A percentile compares a stretch with the other conserved stretches of the same genome.
Conservation (phyloP, 768 basidiomycete species). For the Lentinula raphanica region DNA sequence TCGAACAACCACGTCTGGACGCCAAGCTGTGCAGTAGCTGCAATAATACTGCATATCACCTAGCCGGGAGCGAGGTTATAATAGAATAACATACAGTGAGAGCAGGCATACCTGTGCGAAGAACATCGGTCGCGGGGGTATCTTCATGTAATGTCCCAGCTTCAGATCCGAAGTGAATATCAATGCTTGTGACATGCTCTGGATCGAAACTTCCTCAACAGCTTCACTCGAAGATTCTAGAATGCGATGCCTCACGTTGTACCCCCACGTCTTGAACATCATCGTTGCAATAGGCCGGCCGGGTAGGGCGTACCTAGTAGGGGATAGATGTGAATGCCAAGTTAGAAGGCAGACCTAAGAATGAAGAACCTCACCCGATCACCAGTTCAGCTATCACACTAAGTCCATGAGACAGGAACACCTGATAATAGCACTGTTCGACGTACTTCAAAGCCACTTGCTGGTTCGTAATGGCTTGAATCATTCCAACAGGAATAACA, state of each 20-base stretch:
- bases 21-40: conserved; percentile 62
- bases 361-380: conserved; percentile 48
- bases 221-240: too few relatives aligned
- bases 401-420: background rate
- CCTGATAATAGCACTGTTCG: background rate
- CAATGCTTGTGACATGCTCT: conserved; percentile 37
- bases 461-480: conserved; percentile 78
- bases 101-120: conserved; percentile 44
- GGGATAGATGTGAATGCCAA: conserved; percentile 2
- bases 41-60: conserved; percentile 52
- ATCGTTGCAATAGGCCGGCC: conserved; percentile 74
- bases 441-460: conserved; percentile 54
- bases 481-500: conserved; percentile 38
- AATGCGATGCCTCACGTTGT: conserved; percentile 17
- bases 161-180: conserved; percentile 72
- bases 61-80: conserved; percentile 18
- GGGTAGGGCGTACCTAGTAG: conserved; percentile 29
- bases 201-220: too few relatives aligned
- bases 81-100: too few relatives aligned
- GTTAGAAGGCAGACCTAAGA: background rate
- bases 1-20: conserved; percentile 69
- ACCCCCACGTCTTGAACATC: conserved; percentile 54
- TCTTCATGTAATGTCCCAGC: conserved; percentile 70
- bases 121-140: conserved; percentile 65
- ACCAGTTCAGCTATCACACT: conserved; percentile 74